A percentile compares a stretch with the other conserved stretches of the same genome.
These are phyloP conservation scores for Sutorius australiensis DNA, from an alignment of 768 basidiomycete species.

Conservation along the genomic window DNA sequence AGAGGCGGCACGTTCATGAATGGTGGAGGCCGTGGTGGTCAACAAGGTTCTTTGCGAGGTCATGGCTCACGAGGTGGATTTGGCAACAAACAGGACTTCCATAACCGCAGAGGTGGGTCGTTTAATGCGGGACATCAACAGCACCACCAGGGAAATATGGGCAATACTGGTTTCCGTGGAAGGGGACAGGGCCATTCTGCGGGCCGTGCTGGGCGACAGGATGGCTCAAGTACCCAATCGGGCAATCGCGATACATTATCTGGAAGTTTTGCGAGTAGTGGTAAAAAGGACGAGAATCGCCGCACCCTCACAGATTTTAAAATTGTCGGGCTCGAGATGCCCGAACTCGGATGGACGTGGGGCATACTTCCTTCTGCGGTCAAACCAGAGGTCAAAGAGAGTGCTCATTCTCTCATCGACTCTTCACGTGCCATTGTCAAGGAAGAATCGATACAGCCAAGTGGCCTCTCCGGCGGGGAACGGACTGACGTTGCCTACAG, in stretches of 20 bases:
- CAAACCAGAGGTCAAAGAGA: slow-evolving; percentile 38
- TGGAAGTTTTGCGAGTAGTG: slow-evolving; percentile 43
- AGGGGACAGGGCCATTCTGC: slow-evolving; percentile 56
- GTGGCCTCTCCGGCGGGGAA: slow-evolving; percentile 19
- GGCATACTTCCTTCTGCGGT: slow-evolving; percentile 48
- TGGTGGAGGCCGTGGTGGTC: slow-evolving; percentile 43
- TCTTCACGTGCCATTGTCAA: slow-evolving; percentile 31
- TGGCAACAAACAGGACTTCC: slow-evolving; percentile 56
- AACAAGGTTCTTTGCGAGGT: slow-evolving; percentile 50
- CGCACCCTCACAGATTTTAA: slow-evolving; percentile 98
- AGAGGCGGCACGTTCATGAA: slow-evolving; percentile 36
- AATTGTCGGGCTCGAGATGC: slow-evolving; percentile 86
- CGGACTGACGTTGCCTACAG: slow-evolving; percentile 16
- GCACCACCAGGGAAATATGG: slow-evolving; percentile 34
- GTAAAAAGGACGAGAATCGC: slow-evolving; percentile 85
- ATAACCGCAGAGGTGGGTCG: slow-evolving; percentile 62
- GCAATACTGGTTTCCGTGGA: slow-evolving; percentile 49
- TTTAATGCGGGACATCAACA: slow-evolving; percentile 48
- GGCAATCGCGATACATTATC: slow-evolving; percentile 49
- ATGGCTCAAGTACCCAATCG: slow-evolving; percentile 33
- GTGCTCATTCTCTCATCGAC: slow-evolving; percentile 29
- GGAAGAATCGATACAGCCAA: slow-evolving; percentile 28
- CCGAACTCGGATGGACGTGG: slow-evolving; percentile 85
- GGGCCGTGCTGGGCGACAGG: slow-evolving; percentile 39
- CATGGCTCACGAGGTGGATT: slow-evolving; percentile 68